These are phyloP conservation scores for Globisporangium alternatum DNA, from an alignment of 352 stramenopile genomes.

Conservation along the genomic window DNA sequence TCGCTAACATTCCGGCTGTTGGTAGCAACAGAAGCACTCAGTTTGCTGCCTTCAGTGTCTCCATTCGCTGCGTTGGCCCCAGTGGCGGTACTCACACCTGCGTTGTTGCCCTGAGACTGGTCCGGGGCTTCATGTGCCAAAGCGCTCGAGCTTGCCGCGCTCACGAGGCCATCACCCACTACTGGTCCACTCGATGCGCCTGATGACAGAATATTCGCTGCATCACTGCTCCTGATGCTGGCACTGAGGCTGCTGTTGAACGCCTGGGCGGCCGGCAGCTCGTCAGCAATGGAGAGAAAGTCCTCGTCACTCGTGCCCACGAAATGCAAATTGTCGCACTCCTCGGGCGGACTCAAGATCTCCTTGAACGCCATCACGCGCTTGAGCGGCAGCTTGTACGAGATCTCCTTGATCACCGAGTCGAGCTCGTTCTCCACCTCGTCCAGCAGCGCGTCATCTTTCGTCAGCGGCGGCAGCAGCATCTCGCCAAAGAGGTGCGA, in stretches of 20 bases:
- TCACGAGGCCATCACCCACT: neutral
- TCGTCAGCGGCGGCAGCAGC: neutral
- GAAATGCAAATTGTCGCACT: constrained; percentile 18
- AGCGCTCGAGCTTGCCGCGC: neutral
- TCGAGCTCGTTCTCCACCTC: constrained; percentile 14
- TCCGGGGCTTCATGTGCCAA: neutral
- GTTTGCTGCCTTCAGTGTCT: neutral
- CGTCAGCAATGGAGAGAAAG: constrained; percentile 13
- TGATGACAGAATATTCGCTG: neutral
- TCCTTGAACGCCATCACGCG: constrained; percentile 19
- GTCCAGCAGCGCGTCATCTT: neutral
- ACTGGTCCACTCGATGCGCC: neutral
- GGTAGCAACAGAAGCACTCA: too few species aligned
- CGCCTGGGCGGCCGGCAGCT: neutral
- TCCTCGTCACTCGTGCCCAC: constrained; percentile 13
- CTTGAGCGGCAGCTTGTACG: constrained; percentile 15
- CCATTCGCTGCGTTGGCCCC: neutral
- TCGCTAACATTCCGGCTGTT: neutral
- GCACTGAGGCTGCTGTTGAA: neutral
- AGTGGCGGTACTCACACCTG: neutral
- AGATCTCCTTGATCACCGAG: constrained; percentile 13
- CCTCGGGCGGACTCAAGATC: constrained; percentile 12
- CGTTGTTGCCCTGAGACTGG: neutral
- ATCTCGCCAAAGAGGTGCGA: constrained; percentile 14
- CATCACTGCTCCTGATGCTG: neutral